A percentile compares a stretch with the other conserved stretches of the same genome.
These are phyloP conservation scores for Nicotiana otophora DNA, from an alignment of 257 asterid genomes.

Conservation along the genomic window DNA sequence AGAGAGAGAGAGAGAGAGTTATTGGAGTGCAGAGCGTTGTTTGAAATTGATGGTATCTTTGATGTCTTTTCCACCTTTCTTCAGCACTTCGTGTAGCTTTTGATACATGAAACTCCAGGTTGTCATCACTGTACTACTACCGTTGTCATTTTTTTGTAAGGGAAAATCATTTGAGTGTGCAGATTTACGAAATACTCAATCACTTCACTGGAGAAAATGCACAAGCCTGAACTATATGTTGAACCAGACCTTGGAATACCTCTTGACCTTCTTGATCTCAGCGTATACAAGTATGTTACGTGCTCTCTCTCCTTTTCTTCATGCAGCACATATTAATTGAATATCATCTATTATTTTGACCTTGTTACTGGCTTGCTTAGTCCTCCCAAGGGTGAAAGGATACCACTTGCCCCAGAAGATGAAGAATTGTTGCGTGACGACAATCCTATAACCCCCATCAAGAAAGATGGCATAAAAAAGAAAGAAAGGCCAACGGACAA, in stretches of 20 bases:
- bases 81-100: neutral
- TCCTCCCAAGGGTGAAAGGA: slow-evolving; percentile 71
- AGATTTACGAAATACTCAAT: slow-evolving; percentile 79
- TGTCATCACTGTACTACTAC: neutral
- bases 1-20: too few relatives aligned
- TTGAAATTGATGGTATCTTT: neutral
- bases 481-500: slow-evolving; percentile 94
- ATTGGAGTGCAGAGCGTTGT: neutral
- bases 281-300: slow-evolving; percentile 75
- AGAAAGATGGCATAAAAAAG: slow-evolving; percentile 80
- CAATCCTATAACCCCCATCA: slow-evolving; percentile 73
- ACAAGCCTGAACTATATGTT: slow-evolving; percentile 87
- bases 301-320: slow-evolving; percentile 11
- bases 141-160: neutral
- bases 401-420: slow-evolving; percentile 80
- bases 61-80: neutral
- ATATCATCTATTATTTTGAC: slow-evolving; percentile 18
- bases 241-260: slow-evolving; percentile 99
- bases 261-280: slow-evolving; percentile 93
- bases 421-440: slow-evolving; percentile 92
- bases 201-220: slow-evolving; percentile 85
- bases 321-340: neutral
- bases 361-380: slow-evolving; percentile 38
- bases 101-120: slow-evolving; percentile 3
- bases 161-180: slow-evolving; percentile 27